Percentiles rank a stretch among this genome's conserved stretches.
These are phyloP conservation scores for Botrytis deweyae DNA, from an alignment of 2,329 filamentous ascomycete genomes.

Conservation along the genomic window DNA sequence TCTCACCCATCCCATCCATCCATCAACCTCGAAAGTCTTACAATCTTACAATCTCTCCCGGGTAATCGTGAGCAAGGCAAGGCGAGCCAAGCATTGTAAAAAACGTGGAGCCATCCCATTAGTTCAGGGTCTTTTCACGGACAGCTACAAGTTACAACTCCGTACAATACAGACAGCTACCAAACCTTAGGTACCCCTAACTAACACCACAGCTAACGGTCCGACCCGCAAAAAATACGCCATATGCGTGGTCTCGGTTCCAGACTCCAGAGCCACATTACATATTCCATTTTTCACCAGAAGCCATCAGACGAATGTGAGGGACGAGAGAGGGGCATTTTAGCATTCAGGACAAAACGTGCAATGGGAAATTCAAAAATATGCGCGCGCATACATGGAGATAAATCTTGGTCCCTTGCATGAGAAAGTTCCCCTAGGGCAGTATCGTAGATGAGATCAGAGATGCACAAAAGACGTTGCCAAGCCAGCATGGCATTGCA, in stretches of 20 bases:
- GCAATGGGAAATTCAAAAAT: not conserved
- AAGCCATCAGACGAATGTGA: not conserved
- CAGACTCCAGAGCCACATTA: not conserved
- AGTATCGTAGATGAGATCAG: not conserved
- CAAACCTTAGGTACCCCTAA: not conserved
- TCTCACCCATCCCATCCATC: not conserved
- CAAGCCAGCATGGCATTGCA: conserved; percentile 3
- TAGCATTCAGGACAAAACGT: not conserved
- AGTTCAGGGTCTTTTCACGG: not conserved
- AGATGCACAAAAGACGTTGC: not conserved
- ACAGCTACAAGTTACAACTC: not conserved
- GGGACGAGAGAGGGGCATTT: not conserved
- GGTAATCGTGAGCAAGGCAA: not conserved
- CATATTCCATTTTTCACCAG: not conserved
- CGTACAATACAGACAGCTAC: not conserved
- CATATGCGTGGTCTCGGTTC: not conserved
- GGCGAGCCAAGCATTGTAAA: not conserved
- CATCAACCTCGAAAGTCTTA: not conserved
- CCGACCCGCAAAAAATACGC: conserved; percentile 4
- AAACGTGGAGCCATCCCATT: conserved; percentile 12
- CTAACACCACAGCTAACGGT: not conserved
- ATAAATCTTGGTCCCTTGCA: not conserved
- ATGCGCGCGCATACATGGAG: not conserved
- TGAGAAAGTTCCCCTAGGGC: not conserved
- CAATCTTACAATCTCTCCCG: not conserved